These are phyloP conservation scores for Colletotrichum neosansevieriae DNA, from an alignment of 2,329 filamentous ascomycete species.

Conservation along the genomic window DNA sequence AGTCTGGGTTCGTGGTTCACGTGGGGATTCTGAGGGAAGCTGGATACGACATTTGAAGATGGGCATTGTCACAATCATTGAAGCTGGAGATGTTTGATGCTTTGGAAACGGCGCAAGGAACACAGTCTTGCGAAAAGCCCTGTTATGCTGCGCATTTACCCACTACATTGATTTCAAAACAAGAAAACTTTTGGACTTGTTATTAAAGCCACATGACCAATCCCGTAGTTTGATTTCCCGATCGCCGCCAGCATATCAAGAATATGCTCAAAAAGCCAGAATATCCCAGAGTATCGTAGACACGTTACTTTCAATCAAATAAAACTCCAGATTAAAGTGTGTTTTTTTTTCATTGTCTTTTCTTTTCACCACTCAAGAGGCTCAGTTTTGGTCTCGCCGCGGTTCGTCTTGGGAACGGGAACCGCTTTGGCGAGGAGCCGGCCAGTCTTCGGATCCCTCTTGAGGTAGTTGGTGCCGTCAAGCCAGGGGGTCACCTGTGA, in stretches of 20 bases:
- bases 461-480: constrained; percentile 86
- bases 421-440: constrained; percentile 69
- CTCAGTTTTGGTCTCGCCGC: constrained; percentile 85
- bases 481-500: constrained; percentile 88
- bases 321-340: constrained; percentile 36
- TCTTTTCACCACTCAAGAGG: constrained; percentile 84
- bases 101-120: constrained; percentile 4
- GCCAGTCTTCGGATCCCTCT: constrained; percentile 66
- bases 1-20: constrained; percentile 86
- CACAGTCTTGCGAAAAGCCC: constrained; percentile 11
- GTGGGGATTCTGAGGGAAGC: constrained; percentile 71
- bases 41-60: not conserved
- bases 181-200: constrained; percentile 16
- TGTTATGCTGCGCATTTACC: constrained; percentile 21
- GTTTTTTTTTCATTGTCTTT: not conserved
- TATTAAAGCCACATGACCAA: constrained; percentile 23
- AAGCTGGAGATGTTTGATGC: not conserved
- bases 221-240: constrained; percentile 22
- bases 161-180: constrained; percentile 11
- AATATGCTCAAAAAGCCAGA: constrained; percentile 21
- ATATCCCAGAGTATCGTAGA: constrained; percentile 35
- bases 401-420: constrained; percentile 88
- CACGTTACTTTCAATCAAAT: constrained; percentile 28
- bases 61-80: not conserved
- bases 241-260: constrained; percentile 19